These are phyloP conservation scores for Colletotrichum endophyticum DNA, from an alignment of 2,329 filamentous ascomycete species.

Conservation along the genomic window DNA sequence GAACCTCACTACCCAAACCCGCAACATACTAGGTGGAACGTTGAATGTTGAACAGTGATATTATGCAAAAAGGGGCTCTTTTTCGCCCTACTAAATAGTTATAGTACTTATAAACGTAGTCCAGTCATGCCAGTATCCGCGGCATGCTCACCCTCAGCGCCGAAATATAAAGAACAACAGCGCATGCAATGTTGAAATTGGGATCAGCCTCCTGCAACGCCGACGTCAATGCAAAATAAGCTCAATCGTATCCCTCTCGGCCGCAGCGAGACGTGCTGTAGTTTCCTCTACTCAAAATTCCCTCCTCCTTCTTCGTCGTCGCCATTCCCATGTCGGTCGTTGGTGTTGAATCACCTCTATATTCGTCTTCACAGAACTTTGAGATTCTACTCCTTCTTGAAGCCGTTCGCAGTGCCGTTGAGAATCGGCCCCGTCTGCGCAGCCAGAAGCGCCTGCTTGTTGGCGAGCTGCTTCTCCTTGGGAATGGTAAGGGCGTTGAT, in stretches of 20 bases:
- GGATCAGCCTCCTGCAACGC: slow-evolving; percentile 21
- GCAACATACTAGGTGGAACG: background rate
- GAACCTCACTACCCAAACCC: background rate
- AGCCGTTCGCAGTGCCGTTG: slow-evolving; percentile 30
- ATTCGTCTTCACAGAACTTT: background rate
- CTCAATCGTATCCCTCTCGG: background rate
- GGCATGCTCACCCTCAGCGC: slow-evolving; percentile 9
- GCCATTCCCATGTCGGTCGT: background rate
- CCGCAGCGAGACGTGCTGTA: background rate
- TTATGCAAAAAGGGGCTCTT: slow-evolving; percentile 6
- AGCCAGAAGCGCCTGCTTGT: slow-evolving; percentile 47
- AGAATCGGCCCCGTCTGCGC: slow-evolving; percentile 28
- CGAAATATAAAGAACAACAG: background rate
- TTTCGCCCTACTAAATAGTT: background rate
- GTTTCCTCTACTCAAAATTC: background rate
- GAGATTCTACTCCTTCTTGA: slow-evolving; percentile 27
- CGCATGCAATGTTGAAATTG: slow-evolving; percentile 21
- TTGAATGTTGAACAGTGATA: background rate
- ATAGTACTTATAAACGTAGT: background rate
- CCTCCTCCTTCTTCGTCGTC: background rate
- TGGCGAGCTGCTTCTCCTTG: slow-evolving; percentile 62
- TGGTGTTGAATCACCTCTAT: background rate
- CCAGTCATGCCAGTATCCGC: background rate
- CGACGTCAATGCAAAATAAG: slow-evolving; percentile 19
- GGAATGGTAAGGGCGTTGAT: slow-evolving; percentile 95